Evolutionary conservation across 1,139 yeast genomes (phyloP), one percentile per base, ranked within the genome.

Genomic region (Candida sanyaensis): DNA sequence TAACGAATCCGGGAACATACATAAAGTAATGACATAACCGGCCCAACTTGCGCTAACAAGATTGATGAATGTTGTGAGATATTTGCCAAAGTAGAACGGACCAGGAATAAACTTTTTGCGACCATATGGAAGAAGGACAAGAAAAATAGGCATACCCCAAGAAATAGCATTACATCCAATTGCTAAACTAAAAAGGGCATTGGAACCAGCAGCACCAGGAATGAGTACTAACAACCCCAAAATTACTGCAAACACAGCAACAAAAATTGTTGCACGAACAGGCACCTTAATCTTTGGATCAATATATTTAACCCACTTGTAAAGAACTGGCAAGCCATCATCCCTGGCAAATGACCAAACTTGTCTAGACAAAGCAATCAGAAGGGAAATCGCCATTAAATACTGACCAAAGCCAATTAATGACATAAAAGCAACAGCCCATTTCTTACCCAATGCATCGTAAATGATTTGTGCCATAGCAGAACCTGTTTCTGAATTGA

Each of bases 341-440:
- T 70, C 75, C 58, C 75, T 57, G 11, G 72, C 72, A 56, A 68
- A 69, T n/a, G 73, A 71, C 68, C 70, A 69, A 31, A 66, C 62
- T 55, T 69, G 73, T 55, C 74, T 59, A 3, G 69, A 78, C 42
- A 76, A 71, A 12, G 72, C 71, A 43, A 64, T 57, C 38, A 66
- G 55, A 39, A 66, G 59, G 1, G 72, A 68, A 12, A 62, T 58
- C 32, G 89, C 90, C 89, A 86, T 86, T 45, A 83, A 62, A 64
- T 78, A 83, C 62, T 83, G 88, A 44, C 86, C 84, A 54, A 75
- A 65, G 1, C 85, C 81, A 58, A 81, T 80, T 42, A 83, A 61
- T 1, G 80, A 61, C 85, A 83, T 81, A 46, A 85, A 79, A 0
- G 83, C 85, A 58, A 81, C 74, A 2, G 90, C 84, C 89, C 91